Base-by-base conservation (phyloP, 2,329 filamentous ascomycete species). In the Xylariaceae sp. region DNA sequence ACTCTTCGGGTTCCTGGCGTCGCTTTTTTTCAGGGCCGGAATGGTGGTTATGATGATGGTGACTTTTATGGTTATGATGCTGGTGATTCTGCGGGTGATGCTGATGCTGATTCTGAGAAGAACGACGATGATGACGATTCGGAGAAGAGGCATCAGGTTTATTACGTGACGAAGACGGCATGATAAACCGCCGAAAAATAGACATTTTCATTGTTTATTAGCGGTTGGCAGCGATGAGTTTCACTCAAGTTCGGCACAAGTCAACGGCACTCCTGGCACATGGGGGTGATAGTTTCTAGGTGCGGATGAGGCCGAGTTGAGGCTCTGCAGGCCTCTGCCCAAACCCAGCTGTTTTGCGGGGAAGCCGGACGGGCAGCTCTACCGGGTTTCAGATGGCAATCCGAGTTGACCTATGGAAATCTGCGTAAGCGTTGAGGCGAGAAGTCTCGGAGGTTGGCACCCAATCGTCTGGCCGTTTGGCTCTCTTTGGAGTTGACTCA, bases 321-420 rank as follows among this genome's bases (percentile, higher is more conserved):
- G 34, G 51, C 46, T 46, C 42, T 39, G 10, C 19, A 30, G 39
- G 40, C 45, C 37, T 44, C 32, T 32, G 50, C 18, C 41, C 36
- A 32, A 45, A 3, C 32, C 41, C 8, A 12, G 42, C 34, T 18
- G 43, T 7, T 30, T 19, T 51, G 49, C 49, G 49, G 49, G 49
- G 49, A 32, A 51, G 40, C 18, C 18, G 29, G 12, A 44, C 37
- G 19, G 15, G 19, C 12, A 48, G 40, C 42, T 42, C 30, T 51
- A 51, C 30, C 32, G 19, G 18, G 42, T 40, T 46, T 46, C 41
- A 45, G 40, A 29, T 21, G 18, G 8, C 1, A 22, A 32, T 13
- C 5, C 19, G 49, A 46, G 41, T 34, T n/a, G 32, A 22, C 49
- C 37, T 49, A 49, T 49, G 19, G 39, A 29, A 49, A 5, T 49